These are phyloP conservation scores for Ogataea pignaliae DNA, from an alignment of 805 yeast species.

Conservation along the genomic window DNA sequence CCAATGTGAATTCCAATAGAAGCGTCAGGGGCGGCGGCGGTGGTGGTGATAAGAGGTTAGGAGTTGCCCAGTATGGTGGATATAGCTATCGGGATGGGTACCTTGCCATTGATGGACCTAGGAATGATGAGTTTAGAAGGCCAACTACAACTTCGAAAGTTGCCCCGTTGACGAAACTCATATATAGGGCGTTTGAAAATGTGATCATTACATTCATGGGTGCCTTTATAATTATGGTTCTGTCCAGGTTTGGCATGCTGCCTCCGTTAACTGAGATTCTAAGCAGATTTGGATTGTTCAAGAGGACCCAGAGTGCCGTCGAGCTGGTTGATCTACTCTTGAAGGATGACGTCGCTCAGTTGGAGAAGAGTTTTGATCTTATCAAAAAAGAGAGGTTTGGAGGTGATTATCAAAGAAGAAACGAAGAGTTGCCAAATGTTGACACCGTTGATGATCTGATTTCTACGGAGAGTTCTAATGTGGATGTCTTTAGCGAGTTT, in stretches of 20 bases:
- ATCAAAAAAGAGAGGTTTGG: conserved; percentile 23
- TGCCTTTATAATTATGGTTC: conserved; percentile 30
- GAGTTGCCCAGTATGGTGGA: conserved; percentile 7
- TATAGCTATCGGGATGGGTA: conserved; percentile 1
- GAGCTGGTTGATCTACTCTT: conserved; percentile 30
- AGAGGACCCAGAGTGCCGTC: conserved; percentile 30
- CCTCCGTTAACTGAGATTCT: conserved; percentile 31
- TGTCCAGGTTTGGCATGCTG: conserved; percentile 35
- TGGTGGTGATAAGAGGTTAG: conserved; percentile 3
- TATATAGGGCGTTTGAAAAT: conserved; percentile 40
- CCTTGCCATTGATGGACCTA: conserved; percentile 18
- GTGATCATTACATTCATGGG: conserved; percentile 40
- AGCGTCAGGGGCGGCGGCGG: conserved; percentile 1
- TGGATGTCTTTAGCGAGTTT: neutral
- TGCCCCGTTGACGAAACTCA: conserved; percentile 19
- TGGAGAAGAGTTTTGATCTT: conserved; percentile 23
- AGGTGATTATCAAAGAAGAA: conserved; percentile 6
- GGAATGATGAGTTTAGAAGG: conserved; percentile 4
- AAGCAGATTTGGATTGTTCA: conserved; percentile 28
- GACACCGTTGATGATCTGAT: conserved; percentile 6
- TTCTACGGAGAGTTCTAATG: neutral
- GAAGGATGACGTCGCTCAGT: conserved; percentile 23
- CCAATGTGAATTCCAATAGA: conserved; percentile 1
- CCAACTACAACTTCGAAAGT: conserved; percentile 16
- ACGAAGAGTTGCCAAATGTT: conserved; percentile 5